phyloP scores from a whole-genome alignment of 305 asterid genomes.

The Fraxinus floribunda region DNA sequence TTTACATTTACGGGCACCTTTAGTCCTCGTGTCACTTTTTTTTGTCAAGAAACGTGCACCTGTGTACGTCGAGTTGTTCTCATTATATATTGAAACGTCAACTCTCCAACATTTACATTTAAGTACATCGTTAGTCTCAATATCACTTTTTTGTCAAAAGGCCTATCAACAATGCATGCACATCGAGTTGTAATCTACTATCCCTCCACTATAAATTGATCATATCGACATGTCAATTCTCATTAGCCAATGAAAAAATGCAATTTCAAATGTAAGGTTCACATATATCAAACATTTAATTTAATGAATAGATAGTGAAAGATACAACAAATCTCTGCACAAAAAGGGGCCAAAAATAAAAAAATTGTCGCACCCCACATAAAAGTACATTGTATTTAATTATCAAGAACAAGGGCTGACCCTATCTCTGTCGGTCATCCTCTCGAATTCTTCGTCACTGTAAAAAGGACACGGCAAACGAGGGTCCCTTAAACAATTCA shows the following conservation, averaged over 20 bases:
- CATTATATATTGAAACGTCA: no score
- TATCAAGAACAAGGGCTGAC: background rate
- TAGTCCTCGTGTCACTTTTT: no score
- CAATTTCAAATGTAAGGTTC: background rate
- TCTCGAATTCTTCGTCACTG: conserved; percentile 36
- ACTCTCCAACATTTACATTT: background rate
- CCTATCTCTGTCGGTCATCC: conserved; percentile 20
- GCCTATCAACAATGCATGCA: background rate
- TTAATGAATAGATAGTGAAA: no score
- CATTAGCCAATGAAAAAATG: background rate
- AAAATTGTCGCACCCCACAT: no score
- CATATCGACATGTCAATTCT: background rate
- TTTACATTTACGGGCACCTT: background rate
- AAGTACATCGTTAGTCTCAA: no score
- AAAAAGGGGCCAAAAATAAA: no score
- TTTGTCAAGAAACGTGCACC: no score
- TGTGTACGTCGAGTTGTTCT: no score
- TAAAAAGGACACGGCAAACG: conserved; percentile 31
- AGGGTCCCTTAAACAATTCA: conserved; percentile 23
- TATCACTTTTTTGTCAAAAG: no score
- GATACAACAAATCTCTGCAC: no score
- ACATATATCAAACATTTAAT: background rate
- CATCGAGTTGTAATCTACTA: background rate
- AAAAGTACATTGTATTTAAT: no score
- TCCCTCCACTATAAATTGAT: background rate